phyloP scores from a whole-genome alignment of 192 early-diverging fungal genomes.

The Diversispora eburnea region DNA sequence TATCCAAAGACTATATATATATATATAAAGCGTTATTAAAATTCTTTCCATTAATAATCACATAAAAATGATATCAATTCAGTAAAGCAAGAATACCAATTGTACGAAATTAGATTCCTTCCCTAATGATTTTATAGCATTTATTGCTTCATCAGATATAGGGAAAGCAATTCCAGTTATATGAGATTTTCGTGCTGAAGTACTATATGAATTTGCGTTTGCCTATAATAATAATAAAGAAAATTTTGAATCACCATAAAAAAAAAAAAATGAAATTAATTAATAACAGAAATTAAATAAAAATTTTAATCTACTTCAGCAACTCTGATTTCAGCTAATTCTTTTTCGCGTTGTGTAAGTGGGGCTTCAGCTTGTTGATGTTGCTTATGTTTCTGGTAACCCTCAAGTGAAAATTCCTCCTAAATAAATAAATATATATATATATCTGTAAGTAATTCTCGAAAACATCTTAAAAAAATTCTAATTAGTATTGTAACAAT shows the following conservation, averaged over 20 bases:
- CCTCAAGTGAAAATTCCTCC: slow-evolving; percentile 62
- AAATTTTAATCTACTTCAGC: slow-evolving; percentile 49
- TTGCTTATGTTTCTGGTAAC: slow-evolving; percentile 56
- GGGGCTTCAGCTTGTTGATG: slow-evolving; percentile 71
- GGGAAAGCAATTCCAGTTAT: slow-evolving; percentile 64
- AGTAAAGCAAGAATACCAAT: slow-evolving; percentile 37
- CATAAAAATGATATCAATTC: slow-evolving; percentile 10
- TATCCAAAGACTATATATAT: slow-evolving; percentile 43
- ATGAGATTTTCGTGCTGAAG: slow-evolving; percentile 58
- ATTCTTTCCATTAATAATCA: not conserved
- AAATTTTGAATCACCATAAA: not conserved
- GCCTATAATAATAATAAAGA: slow-evolving; percentile 43
- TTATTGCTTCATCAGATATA: slow-evolving; percentile 52
- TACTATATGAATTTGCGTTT: slow-evolving; percentile 50
- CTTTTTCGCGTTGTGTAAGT: slow-evolving; percentile 80
- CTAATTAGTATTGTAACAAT: too few species aligned
- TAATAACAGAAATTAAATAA: not conserved
- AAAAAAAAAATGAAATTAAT: not conserved
- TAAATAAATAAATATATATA: slow-evolving; percentile 33
- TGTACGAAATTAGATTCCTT: slow-evolving; percentile 58
- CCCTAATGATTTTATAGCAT: slow-evolving; percentile 58
- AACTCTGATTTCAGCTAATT: slow-evolving; percentile 60
- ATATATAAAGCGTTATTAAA: not conserved
- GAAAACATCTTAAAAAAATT: not conserved
- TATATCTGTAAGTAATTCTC: not conserved